These are phyloP conservation scores for Cordyceps cicadae DNA, from an alignment of 2,329 filamentous ascomycete species.

Conservation along the genomic window DNA sequence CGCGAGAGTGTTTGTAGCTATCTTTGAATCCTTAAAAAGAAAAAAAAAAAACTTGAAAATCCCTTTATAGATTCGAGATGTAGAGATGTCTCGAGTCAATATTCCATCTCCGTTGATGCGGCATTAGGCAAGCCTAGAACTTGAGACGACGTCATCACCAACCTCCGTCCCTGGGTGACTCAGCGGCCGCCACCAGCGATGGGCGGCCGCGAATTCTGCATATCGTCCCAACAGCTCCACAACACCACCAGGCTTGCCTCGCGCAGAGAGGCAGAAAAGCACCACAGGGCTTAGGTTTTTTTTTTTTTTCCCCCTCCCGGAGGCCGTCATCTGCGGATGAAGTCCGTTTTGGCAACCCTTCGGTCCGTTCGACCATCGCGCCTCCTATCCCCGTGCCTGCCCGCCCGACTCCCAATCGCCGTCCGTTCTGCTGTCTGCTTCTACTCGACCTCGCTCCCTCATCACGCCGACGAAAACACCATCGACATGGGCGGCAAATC, in stretches of 20 bases:
- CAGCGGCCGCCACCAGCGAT: slow-evolving; percentile 1
- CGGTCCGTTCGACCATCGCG: slow-evolving; percentile 12
- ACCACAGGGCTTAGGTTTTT: slow-evolving; percentile 12
- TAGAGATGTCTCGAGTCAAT: not conserved
- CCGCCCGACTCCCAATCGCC: not conserved
- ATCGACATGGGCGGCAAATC: slow-evolving; percentile 31
- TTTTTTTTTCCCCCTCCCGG: not conserved
- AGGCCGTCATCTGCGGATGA: slow-evolving; percentile 11
- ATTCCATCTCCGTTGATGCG: not conserved
- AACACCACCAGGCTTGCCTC: slow-evolving; percentile 10
- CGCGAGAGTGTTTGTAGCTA: not conserved
- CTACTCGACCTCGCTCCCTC: slow-evolving; percentile 1
- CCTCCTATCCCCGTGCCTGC: slow-evolving; percentile 6
- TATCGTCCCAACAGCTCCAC: slow-evolving; percentile 9
- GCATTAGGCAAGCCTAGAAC: not conserved
- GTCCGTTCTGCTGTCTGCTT: not conserved
- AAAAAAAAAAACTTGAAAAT: not conserved
- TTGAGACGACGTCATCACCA: not conserved
- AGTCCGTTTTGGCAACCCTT: slow-evolving; percentile 10
- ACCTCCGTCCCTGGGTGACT: not conserved
- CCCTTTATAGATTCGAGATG: not conserved
- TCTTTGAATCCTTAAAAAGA: not conserved
- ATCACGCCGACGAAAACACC: slow-evolving; percentile 7
- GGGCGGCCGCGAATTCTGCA: slow-evolving; percentile 7
- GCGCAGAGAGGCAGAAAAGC: slow-evolving; percentile 7